Base-by-base conservation (phyloP, 495 filamentous ascomycete species). In the Neurospora sp. region DNA sequence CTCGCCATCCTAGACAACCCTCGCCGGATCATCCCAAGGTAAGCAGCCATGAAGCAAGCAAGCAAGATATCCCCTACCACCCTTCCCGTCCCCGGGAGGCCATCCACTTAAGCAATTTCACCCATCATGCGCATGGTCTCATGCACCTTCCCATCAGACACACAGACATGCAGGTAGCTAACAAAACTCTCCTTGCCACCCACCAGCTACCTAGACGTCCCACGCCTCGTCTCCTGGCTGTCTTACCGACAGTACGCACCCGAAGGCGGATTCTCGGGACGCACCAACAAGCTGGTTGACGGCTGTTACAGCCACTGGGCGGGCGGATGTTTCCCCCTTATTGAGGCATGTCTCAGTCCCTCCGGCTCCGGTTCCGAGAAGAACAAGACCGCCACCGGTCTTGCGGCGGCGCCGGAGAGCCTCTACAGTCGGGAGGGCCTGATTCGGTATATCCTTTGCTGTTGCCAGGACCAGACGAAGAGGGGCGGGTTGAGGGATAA, bases 251-350 rank as follows among this genome's bases (percentile, higher is more conserved):
- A 99, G 79, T 92, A 95, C 82, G 89, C 88, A 10, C 96, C 96
- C 4, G 96, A 98, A 81, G 96, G 94, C 48, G 96, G 96, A 14
- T 92, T 95, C 76, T 88, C 92, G 18, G 96, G 96, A 72, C 89
- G 96, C 74, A 97, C 96, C n/a, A 98, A 98, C 82, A 99, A 99
- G 82, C 86, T 99, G 9, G 94, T 98, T 31, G 96, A 99, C 81
- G 96, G 95, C 69, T 99, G 96, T 80, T 98, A 99, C 82, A 95
- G 92, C 81, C 94, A 97, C 77, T 99, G 96, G 96, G 92, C 97
- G 11, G 96, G 96, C 7, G 92, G 91, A 39, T 98, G 94, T 81
- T 99, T 94, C 91, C 90, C 95, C 44, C 81, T 99, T 73, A 81
- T 98, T 72, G 91, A 97, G 79, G 94, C 93, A n/a, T 90, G 89